Percentiles rank a stretch among this genome's conserved stretches.
Conservation (phyloP, 2,329 filamentous ascomycete species). For the Pseudogymnoascus sp. region DNA sequence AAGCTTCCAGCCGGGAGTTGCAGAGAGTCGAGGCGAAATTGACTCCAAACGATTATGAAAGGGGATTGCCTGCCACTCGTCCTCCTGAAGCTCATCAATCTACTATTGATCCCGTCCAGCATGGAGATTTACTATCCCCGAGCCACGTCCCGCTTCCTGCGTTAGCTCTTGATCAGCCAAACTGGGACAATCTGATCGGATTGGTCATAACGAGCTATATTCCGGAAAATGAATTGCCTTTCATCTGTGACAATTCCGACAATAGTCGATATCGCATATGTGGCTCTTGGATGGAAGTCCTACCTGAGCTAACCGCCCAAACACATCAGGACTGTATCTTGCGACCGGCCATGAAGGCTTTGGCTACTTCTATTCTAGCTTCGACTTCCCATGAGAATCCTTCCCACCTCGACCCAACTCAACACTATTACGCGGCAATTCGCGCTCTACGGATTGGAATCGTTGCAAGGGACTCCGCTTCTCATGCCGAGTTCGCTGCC, state of each 20-base stretch:
- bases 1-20: not conserved
- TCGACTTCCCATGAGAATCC: not conserved
- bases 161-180: not conserved
- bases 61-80: not conserved
- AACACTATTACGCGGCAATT: not conserved
- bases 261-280: slow-evolving; percentile 27
- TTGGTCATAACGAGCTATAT: slow-evolving; percentile 10
- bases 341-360: not conserved
- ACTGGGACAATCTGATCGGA: not conserved
- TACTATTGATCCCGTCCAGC: not conserved
- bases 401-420: not conserved
- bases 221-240: slow-evolving; percentile 15
- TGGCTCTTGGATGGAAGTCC: slow-evolving; percentile 35
- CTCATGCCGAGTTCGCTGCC: not conserved
- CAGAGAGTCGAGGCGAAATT: not conserved
- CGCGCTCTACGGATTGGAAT: not conserved
- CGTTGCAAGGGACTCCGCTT: not conserved
- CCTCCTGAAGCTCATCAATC: not conserved
- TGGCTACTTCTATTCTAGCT: not conserved
- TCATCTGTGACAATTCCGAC: slow-evolving; percentile 1
- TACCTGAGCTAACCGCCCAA: slow-evolving; percentile 28
- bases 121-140: not conserved
- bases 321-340: slow-evolving; percentile 8
- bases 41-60: too few species aligned
- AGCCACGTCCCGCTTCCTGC: not conserved